Evolutionary conservation across 2,329 filamentous ascomycete genomes (phyloP).

Genomic region (Aspergillus ochraceoroseus): DNA sequence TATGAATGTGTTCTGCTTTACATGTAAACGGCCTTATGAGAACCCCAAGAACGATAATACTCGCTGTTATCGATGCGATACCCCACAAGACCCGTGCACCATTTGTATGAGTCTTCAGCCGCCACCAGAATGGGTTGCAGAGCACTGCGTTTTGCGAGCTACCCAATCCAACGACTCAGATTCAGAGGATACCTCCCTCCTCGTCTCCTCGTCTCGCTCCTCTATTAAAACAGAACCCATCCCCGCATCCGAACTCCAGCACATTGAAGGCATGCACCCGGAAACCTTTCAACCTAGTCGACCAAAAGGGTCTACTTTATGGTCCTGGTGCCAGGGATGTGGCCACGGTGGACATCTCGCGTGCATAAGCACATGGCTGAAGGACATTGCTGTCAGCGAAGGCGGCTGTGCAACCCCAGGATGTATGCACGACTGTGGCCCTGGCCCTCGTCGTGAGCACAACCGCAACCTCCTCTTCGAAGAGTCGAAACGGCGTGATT

Average conservation of each 20-base stretch:
- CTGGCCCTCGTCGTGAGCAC: slow-evolving; percentile 44
- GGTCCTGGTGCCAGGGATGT: slow-evolving; percentile 57
- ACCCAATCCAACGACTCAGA: slow-evolving; percentile 15
- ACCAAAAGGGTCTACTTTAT: slow-evolving; percentile 41
- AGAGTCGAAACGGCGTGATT: slow-evolving; percentile 33
- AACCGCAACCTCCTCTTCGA: slow-evolving; percentile 33
- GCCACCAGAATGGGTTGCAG: slow-evolving; percentile 38
- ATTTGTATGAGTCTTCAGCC: slow-evolving; percentile 42
- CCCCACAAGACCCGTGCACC: slow-evolving; percentile 38
- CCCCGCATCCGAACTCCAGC: slow-evolving; percentile 25
- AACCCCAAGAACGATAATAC: slow-evolving; percentile 47
- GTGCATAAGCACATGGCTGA: slow-evolving; percentile 56
- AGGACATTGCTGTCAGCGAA: slow-evolving; percentile 45
- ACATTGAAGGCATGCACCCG: slow-evolving; percentile 18
- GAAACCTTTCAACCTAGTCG: slow-evolving; percentile 26
- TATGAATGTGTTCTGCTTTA: slow-evolving; percentile 52
- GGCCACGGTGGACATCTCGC: slow-evolving; percentile 57
- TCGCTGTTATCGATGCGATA: slow-evolving; percentile 49
- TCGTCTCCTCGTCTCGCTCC: slow-evolving; percentile 46
- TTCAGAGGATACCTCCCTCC: slow-evolving; percentile 31
- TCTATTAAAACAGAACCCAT: slow-evolving; percentile 35
- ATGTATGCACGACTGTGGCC: slow-evolving; percentile 57
- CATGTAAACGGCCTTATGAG: slow-evolving; percentile 54
- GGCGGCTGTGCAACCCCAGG: slow-evolving; percentile 56
- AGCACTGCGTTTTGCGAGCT: slow-evolving; percentile 19